These are phyloP conservation scores for Dillenia suffruticosa DNA, from an alignment of 164 flowering plant species.

Conservation along the genomic window DNA sequence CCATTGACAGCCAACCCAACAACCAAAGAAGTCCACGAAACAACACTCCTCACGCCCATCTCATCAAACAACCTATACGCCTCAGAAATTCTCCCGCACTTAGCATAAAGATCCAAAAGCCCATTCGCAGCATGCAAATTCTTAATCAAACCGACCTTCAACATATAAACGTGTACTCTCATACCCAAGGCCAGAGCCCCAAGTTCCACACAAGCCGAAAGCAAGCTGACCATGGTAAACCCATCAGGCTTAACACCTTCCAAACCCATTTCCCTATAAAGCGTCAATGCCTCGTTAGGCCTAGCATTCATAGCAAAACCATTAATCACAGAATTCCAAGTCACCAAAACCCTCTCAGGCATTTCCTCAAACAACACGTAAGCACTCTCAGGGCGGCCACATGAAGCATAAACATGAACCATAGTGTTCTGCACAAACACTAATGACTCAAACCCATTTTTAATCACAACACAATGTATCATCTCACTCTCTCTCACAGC, in stretches of 20 bases:
- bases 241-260: conserved; percentile 31
- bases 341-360: conserved; percentile 21
- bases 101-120: conserved; percentile 26
- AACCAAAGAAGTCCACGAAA: conserved; percentile 35
- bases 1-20: conserved; percentile 36
- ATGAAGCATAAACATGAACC: conserved; percentile 22
- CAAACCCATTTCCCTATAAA: conserved; percentile 24
- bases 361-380: conserved; percentile 25
- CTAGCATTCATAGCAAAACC: conserved; percentile 31
- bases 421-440: conserved; percentile 31
- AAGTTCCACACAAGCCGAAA: conserved; percentile 32
- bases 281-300: conserved; percentile 29
- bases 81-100: conserved; percentile 28
- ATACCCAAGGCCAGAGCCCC: conserved; percentile 32
- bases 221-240: conserved; percentile 32
- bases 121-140: conserved; percentile 31
- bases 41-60: conserved; percentile 25
- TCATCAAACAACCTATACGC: conserved; percentile 24
- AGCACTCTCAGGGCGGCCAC: conserved; percentile 25
- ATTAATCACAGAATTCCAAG: conserved; percentile 35
- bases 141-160: conserved; percentile 23
- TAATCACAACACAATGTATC: conserved; percentile 17
- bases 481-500: conserved; percentile 17
- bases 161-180: conserved; percentile 26
- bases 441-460: conserved; percentile 19